Percentiles rank a stretch among this genome's conserved stretches.
Evolutionary conservation across 2,329 filamentous ascomycete genomes (phyloP).

Genomic region (Fusarium lateritium): DNA sequence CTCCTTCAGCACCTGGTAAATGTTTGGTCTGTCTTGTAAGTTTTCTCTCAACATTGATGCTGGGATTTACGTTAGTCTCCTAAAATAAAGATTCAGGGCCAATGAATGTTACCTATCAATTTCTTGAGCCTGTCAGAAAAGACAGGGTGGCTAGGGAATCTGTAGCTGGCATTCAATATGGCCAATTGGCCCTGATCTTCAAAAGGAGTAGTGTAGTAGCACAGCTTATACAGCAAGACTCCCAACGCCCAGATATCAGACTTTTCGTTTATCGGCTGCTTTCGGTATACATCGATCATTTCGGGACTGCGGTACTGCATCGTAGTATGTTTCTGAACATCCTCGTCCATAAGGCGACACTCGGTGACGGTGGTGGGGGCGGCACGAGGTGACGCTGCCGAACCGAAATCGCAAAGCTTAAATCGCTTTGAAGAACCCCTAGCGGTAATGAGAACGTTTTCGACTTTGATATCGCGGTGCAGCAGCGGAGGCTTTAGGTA

Average conservation of each 20-base stretch:
- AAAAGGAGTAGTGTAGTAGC: conserved; percentile 99
- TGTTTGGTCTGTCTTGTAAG: conserved; percentile 84
- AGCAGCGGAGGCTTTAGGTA: conserved; percentile 95
- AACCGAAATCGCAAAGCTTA: conserved; percentile 99
- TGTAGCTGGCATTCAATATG: conserved; percentile 95
- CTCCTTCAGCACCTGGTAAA: conserved; percentile 92
- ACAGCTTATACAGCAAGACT: conserved; percentile 96
- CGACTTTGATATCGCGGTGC: conserved; percentile 96
- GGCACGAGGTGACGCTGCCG: conserved; percentile 84
- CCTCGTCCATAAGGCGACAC: conserved; percentile 93
- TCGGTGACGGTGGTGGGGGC: conserved; percentile 90
- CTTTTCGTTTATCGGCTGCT: conserved; percentile 97
- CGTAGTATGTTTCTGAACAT: conserved; percentile 96
- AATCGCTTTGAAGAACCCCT: conserved; percentile 79
- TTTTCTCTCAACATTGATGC: conserved; percentile 92
- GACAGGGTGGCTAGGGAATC: conserved; percentile 87
- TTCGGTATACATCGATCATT: conserved; percentile 98
- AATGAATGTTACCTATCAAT: conserved; percentile 77
- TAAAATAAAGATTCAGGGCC: conserved; percentile 1
- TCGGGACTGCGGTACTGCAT: conserved; percentile 98
- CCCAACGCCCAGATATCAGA: conserved; percentile 98
- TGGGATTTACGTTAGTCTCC: conserved; percentile 56
- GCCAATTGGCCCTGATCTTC: conserved; percentile 98
- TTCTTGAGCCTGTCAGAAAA: conserved; percentile 94
- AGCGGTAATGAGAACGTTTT: conserved; percentile 92